Conservation (phyloP, 345 rosid species). For the Raphanus raphanistrum region DNA sequence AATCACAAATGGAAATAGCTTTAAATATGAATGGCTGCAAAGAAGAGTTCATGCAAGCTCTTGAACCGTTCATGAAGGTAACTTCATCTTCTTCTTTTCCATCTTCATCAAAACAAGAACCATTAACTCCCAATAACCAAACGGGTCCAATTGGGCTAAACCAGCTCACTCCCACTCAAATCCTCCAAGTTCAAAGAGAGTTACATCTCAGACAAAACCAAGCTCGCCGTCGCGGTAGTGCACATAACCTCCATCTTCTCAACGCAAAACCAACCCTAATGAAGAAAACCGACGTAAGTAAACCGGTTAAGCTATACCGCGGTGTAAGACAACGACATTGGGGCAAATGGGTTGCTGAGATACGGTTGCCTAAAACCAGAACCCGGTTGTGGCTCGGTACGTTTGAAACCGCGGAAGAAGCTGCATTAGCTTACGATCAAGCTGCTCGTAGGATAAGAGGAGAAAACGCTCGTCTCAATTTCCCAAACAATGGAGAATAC, state of each 20-base stretch:
- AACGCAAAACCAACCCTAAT: conserved; percentile 51
- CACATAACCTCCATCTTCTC: conserved; percentile 22
- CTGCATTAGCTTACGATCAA: conserved; percentile 87
- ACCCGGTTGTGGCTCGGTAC: conserved; percentile 98
- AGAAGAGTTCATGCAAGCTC: conserved; percentile 65
- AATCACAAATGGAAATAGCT: conserved; percentile 42
- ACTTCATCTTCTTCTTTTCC: conserved; percentile 25
- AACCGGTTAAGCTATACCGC: conserved; percentile 66
- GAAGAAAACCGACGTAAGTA: conserved; percentile 49
- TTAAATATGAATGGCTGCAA: conserved; percentile 44
- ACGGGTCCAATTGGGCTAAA: conserved; percentile 57
- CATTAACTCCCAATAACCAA: conserved; percentile 8
- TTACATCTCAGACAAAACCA: conserved; percentile 33
- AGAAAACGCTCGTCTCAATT: conserved; percentile 80
- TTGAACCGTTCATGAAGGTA: conserved; percentile 62
- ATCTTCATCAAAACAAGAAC: conserved; percentile 7
- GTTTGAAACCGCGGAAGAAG: conserved; percentile 80
- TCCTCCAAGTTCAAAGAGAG: conserved; percentile 69
- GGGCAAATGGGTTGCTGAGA: conserved; percentile 98
- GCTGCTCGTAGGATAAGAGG: conserved; percentile 87
- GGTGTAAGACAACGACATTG: conserved; percentile 96
- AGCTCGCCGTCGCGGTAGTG: conserved; percentile 26
- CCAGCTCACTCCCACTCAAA: conserved; percentile 65
- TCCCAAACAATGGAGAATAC: conserved; percentile 57
- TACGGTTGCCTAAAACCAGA: conserved; percentile 83